phyloP scores from a whole-genome alignment of 768 basidiomycete genomes.

The Boletus insuetus region DNA sequence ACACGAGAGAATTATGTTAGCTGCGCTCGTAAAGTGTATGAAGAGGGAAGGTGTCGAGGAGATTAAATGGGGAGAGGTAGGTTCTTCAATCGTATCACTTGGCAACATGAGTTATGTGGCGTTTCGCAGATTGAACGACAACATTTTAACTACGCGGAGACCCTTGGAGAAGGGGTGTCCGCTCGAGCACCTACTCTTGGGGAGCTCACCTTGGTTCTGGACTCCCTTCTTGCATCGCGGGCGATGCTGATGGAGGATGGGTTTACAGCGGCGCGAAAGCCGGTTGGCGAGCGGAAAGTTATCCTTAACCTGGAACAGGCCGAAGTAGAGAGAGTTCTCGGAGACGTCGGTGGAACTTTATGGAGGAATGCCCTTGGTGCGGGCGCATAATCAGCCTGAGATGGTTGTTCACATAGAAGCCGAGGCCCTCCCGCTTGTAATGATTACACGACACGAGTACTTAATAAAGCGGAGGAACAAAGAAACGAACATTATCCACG shows the following conservation, averaged over 20 bases:
- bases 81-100: constrained; percentile 17
- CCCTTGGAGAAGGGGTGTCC: constrained; percentile 61
- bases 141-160: constrained; percentile 65
- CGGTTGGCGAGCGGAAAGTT: constrained; percentile 64
- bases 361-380: constrained; percentile 56
- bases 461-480: too few species aligned
- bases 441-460: too few species aligned
- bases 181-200: constrained; percentile 52
- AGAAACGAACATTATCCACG: too few species aligned
- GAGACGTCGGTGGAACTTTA: constrained; percentile 67
- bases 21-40: constrained; percentile 77
- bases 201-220: constrained; percentile 69
- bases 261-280: constrained; percentile 49
- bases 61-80: constrained; percentile 79
- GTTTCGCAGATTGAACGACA: constrained; percentile 64
- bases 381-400: background rate
- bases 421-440: too few species aligned
- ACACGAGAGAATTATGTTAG: constrained; percentile 87
- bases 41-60: constrained; percentile 84
- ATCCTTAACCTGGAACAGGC: constrained; percentile 79
- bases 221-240: constrained; percentile 73
- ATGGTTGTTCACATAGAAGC: too few species aligned
- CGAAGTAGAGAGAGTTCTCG: constrained; percentile 83
- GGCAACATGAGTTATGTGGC: background rate
- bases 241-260: constrained; percentile 75